Evolutionary conservation across 441 rosid genomes (phyloP), one percentile per base, ranked within the genome.

Genomic region (Pelargonium citronellum): DNA sequence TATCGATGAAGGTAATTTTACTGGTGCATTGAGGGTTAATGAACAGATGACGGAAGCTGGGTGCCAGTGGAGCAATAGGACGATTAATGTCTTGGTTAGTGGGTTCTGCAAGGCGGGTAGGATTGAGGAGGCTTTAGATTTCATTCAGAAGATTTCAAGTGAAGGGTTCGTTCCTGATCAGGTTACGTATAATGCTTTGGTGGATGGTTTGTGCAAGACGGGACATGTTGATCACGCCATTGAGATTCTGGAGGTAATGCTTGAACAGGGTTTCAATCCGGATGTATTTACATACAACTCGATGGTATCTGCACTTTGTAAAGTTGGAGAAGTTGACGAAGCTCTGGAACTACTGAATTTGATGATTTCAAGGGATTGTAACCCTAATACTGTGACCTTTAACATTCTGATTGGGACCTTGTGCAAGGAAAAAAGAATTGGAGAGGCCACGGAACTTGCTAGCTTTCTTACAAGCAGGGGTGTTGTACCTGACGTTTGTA

Each of bases 191-290:
- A 94, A 94, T 80, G 84, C 91, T 0, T 72, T 94, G 76, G 92
- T 88, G 73, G 87, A 86, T 69, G 97, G 97, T 51, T 82, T 94
- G 83, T 88, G 94, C 75, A 91, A 79, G 81, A 83, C 82, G 0
- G 89, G 95, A 11, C 87, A 88, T 82, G 92, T 89, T 71, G 86
- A 88, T 71, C 97, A 94, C 60, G 93, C 88, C 39, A 60, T 88
- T 60, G 97, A 88, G 83, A 81, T 90, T 49, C 81, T 90, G 92
- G 93, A 90, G 71, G 75, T 84, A 86, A 94, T 94, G 96, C 92
- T 91, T 81, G 86, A 80, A 47, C 90, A 89, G 47, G 95, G 98
- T 47, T 84, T 86, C 64, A 93, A 94, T 80, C 98, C 89, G 0
- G 97, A 91, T 79, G 71, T 87, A 11, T 87, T 82, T 69, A 91